phyloP scores from a whole-genome alignment of 441 rosid species.

The Geranium incanum region DNA sequence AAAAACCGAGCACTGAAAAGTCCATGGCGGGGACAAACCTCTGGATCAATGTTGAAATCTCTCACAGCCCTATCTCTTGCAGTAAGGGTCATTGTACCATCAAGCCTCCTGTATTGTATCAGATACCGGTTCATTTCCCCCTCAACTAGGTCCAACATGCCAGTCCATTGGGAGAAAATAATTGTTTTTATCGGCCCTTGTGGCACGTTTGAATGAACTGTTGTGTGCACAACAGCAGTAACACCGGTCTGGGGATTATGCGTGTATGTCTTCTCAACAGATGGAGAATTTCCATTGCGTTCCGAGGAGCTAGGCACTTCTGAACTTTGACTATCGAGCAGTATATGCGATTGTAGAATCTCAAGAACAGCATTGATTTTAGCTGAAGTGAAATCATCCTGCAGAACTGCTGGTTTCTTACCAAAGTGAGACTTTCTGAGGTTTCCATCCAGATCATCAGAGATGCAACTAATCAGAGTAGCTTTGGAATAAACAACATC shows the following conservation, averaged over 20 bases:
- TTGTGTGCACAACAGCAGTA: slow-evolving; percentile 29
- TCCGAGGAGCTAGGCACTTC: slow-evolving; percentile 29
- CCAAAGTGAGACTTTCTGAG: slow-evolving; percentile 29
- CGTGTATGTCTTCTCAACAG: slow-evolving; percentile 16
- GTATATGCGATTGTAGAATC: slow-evolving; percentile 45
- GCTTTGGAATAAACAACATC: slow-evolving; percentile 73
- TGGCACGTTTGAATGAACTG: slow-evolving; percentile 30
- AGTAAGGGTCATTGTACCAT: slow-evolving; percentile 71
- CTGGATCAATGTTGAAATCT: slow-evolving; percentile 63
- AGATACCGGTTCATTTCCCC: slow-evolving; percentile 33
- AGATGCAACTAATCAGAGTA: slow-evolving; percentile 48
- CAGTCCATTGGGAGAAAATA: slow-evolving; percentile 90
- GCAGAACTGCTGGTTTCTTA: slow-evolving; percentile 34
- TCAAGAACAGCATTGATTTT: slow-evolving; percentile 71
- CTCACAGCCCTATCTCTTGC: slow-evolving; percentile 80
- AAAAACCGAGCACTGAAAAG: background rate
- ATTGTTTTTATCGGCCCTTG: slow-evolving; percentile 66
- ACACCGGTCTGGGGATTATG: slow-evolving; percentile 21
- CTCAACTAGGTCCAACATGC: slow-evolving; percentile 86
- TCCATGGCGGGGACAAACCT: slow-evolving; percentile 40
- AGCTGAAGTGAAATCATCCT: slow-evolving; percentile 54
- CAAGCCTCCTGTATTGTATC: slow-evolving; percentile 75
- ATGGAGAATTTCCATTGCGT: slow-evolving; percentile 31
- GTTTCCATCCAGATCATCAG: slow-evolving; percentile 35
- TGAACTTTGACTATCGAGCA: slow-evolving; percentile 30